These are phyloP conservation scores for Pyrenophora graminea DNA, from an alignment of 2,329 filamentous ascomycete genomes.

Conservation along the genomic window DNA sequence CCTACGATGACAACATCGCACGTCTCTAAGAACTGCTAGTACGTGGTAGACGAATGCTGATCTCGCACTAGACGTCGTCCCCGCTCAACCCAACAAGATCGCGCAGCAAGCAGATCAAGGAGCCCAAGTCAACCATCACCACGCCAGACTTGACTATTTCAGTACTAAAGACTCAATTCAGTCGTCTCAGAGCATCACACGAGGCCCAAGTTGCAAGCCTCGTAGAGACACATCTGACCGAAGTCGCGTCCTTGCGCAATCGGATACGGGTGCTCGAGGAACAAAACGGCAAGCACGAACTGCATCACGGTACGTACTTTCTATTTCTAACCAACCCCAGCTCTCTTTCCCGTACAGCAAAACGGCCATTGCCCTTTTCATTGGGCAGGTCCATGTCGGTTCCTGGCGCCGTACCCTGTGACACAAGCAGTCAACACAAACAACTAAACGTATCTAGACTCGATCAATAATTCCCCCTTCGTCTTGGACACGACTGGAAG, in stretches of 20 bases:
- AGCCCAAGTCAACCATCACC: constrained; percentile 36
- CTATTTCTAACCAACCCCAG: background rate
- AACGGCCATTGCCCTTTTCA: background rate
- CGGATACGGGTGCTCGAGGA: constrained; percentile 48
- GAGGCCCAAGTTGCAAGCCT: constrained; percentile 47
- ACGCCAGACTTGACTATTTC: constrained; percentile 41
- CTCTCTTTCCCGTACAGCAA: constrained; percentile 3
- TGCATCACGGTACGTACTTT: constrained; percentile 37
- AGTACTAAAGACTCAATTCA: constrained; percentile 43
- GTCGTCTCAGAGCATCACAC: constrained; percentile 44
- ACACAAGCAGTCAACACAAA: constrained; percentile 13
- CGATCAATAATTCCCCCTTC: constrained; percentile 34
- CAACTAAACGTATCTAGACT: constrained; percentile 29
- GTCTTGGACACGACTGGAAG: constrained; percentile 29
- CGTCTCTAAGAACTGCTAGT: background rate
- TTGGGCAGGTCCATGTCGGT: constrained; percentile 1
- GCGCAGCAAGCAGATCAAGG: constrained; percentile 29
- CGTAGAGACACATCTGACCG: constrained; percentile 45
- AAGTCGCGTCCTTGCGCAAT: constrained; percentile 46
- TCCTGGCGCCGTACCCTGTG: constrained; percentile 11
- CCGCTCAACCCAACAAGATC: constrained; percentile 19
- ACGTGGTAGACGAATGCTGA: constrained; percentile 11
- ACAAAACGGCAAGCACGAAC: constrained; percentile 25
- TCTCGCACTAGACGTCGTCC: constrained; percentile 20
- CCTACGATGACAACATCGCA: background rate